A percentile compares a stretch with the other conserved stretches of the same genome.
phyloP scores from a whole-genome alignment of 2,329 filamentous ascomycete genomes.

The Fusarium brevicatenulatum region DNA sequence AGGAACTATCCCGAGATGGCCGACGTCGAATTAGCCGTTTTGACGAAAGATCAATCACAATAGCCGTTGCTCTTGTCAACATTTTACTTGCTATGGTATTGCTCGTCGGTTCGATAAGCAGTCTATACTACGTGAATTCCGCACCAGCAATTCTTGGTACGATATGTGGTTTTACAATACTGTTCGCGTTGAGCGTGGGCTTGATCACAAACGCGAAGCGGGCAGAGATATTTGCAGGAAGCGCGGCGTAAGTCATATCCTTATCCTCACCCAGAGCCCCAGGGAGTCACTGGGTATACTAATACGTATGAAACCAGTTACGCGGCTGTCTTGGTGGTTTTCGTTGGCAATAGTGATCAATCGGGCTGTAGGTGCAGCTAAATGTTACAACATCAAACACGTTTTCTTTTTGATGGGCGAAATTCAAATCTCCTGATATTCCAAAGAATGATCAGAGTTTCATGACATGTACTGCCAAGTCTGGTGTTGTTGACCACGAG shows the following conservation, averaged over 20 bases:
- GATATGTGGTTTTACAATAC: slow-evolving; percentile 3
- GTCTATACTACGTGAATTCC: neutral
- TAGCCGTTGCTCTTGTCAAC: neutral
- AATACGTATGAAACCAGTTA: neutral
- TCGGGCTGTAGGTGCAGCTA: neutral
- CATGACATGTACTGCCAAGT: neutral
- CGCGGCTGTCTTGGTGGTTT: neutral
- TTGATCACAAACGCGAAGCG: slow-evolving; percentile 12
- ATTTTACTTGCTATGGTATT: neutral
- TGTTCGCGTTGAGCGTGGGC: slow-evolving; percentile 1
- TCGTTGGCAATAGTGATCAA: neutral
- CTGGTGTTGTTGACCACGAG: neutral
- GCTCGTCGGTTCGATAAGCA: neutral
- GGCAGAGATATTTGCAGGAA: slow-evolving; percentile 10
- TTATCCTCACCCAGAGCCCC: accelerated
- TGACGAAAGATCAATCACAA: neutral
- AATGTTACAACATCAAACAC: no score
- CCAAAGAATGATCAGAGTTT: no score
- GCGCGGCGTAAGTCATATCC: neutral
- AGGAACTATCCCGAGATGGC: neutral
- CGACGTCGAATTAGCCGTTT: neutral
- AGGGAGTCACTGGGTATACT: neutral
- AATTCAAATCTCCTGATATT: accelerated
- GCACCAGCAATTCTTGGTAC: slow-evolving; percentile 1
- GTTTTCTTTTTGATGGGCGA: no score